Evolutionary conservation across 257 asterid genomes (phyloP), one percentile per base, ranked within the genome.

Genomic region (Solanum clarkiae): DNA sequence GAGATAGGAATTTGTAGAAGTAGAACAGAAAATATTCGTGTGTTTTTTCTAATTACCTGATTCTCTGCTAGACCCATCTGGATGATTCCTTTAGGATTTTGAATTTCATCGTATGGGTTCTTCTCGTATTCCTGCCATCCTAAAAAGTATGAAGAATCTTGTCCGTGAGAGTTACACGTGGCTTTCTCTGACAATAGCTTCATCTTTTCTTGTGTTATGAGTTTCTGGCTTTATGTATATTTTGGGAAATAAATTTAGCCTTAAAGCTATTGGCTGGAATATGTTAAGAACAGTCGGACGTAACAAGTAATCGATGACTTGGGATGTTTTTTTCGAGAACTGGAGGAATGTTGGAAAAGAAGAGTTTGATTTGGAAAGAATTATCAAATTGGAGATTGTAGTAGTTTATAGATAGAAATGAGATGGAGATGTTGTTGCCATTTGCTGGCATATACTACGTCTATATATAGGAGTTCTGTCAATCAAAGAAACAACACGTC

Each of bases 31-130:
- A 20, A 57, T 24, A 17, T 17, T 57, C 10, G 9, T 18, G 69
- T 55, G 54, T 47, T 5, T 36, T 36, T 60, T 47, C 10, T 44
- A 7, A 59, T 59, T 59, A 91, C 94, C 90, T 90, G 94, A 86
- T 92, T 92, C 29, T 92, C 94, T 0, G 95, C 95, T 20, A 92
- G 94, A 20, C 95, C 95, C 95, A 92, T 92, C 85, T 92, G 95
- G 69, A 92, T 92, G 40, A 92, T 92, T 45, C 95, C 95, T n/a
- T 82, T 85, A 32, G 94, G 95, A 84, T 92, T 92, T 3, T 57
- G 47, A 62, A 69, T 26, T 26, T 89, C 88, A 80, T 91, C 87
- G 72, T 90, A 92, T 2, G 95, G 93, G 84, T 92, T 92, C 80
- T 91, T 92, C 89, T 92, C 95, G 84, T 92, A 92, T 81, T 92